Conservation (phyloP, 768 basidiomycete species). For the Solioccasus polychromus region DNA sequence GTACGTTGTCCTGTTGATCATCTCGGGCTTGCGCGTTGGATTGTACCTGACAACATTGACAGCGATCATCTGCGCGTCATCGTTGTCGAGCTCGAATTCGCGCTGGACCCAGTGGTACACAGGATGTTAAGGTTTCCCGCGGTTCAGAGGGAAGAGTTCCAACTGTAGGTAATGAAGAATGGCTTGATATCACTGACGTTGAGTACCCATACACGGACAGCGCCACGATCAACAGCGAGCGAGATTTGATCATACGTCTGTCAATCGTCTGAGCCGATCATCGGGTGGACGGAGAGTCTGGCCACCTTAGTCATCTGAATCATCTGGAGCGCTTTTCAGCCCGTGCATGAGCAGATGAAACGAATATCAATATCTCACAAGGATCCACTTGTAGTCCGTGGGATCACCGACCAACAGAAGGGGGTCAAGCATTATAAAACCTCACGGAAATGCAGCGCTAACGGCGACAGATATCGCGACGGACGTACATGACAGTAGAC, state of each 20-base stretch:
- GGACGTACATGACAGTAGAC: conserved; percentile 2
- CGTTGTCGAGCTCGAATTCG: conserved; percentile 49
- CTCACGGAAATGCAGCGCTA: no score
- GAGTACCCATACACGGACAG: neutral
- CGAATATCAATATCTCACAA: no score
- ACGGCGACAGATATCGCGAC: neutral
- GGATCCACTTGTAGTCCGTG: conserved; percentile 1
- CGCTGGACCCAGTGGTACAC: conserved; percentile 59
- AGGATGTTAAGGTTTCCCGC: conserved; percentile 47
- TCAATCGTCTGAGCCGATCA: neutral
- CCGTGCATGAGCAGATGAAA: no score
- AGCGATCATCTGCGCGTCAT: conserved; percentile 38
- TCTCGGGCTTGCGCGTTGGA: conserved; percentile 62
- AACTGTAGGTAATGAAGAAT: conserved; percentile 54
- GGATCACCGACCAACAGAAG: neutral
- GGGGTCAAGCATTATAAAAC: no score
- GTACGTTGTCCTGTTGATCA: conserved; percentile 59
- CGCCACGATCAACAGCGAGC: no score
- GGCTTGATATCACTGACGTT: neutral
- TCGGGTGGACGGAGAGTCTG: neutral
- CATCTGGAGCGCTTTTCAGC: neutral
- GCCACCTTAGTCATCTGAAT: conserved; percentile 1
- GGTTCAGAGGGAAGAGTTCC: conserved; percentile 46
- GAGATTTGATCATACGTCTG: conserved; percentile 1
- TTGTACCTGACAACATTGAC: conserved; percentile 56